A percentile compares a stretch with the other conserved stretches of the same genome.
phyloP scores from a whole-genome alignment of 306 rosid species.

The Lagenaria siceraria region DNA sequence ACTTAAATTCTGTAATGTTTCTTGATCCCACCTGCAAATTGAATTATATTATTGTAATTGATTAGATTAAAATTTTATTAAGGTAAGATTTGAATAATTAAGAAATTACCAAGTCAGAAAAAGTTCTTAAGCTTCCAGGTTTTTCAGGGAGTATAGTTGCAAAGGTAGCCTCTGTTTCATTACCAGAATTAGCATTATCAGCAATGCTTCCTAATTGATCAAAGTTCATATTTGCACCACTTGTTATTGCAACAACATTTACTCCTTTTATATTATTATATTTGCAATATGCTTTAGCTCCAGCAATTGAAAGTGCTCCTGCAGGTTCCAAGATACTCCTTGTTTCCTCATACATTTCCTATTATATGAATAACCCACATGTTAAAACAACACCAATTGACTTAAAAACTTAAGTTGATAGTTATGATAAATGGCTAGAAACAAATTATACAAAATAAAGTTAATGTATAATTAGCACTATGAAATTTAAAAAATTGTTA shows the following conservation, averaged over 20 bases:
- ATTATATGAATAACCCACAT: conserved; percentile 15
- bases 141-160: conserved; percentile 44
- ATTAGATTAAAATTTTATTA: too few relatives aligned
- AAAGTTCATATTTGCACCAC: conserved; percentile 96
- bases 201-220: conserved; percentile 72
- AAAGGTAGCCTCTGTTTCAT: conserved; percentile 71
- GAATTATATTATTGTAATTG: too few relatives aligned
- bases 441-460: too few relatives aligned
- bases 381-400: too few relatives aligned
- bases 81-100: too few relatives aligned
- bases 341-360: conserved; percentile 95
- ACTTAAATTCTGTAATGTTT: conserved; percentile 78
- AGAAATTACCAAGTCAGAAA: conserved; percentile 41
- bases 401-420: too few relatives aligned
- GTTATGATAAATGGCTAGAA: too few relatives aligned
- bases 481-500: too few relatives aligned
- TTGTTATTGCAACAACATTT: conserved; percentile 64
- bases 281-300: conserved; percentile 92
- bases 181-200: conserved; percentile 82
- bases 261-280: conserved; percentile 61
- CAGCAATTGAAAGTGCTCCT: conserved; percentile 92
- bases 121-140: conserved; percentile 71
- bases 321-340: conserved; percentile 93
- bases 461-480: too few relatives aligned
- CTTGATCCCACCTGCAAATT: conserved; percentile 52